A percentile compares a stretch with the other conserved stretches of the same genome.
Evolutionary conservation across 2,329 filamentous ascomycete genomes (phyloP).

Genomic region (Mollisia scopiformis): DNA sequence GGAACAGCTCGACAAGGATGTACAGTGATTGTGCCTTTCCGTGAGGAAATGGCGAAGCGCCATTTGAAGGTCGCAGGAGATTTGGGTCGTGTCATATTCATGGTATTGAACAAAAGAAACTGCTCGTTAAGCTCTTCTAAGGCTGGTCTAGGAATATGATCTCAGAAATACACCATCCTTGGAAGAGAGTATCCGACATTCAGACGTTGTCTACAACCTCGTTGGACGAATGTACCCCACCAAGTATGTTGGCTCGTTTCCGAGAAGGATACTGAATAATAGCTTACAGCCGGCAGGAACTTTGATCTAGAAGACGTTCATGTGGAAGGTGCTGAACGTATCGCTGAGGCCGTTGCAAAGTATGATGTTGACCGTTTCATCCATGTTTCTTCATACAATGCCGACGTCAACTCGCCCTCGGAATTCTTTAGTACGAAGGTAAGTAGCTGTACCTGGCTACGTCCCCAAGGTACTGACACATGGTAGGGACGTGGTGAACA

Average conservation of each 20-base stretch:
- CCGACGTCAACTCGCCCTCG: slow-evolving; percentile 75
- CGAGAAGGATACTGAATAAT: not conserved
- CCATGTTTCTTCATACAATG: slow-evolving; percentile 95
- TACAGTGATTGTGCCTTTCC: slow-evolving; percentile 89
- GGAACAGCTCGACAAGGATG: slow-evolving; percentile 83
- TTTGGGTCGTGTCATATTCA: slow-evolving; percentile 84
- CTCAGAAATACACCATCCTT: slow-evolving; percentile 93
- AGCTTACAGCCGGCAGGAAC: slow-evolving; percentile 65
- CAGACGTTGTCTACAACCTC: slow-evolving; percentile 96
- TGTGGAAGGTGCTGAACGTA: slow-evolving; percentile 88
- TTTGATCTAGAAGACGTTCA: slow-evolving; percentile 93
- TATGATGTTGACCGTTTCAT: slow-evolving; percentile 98
- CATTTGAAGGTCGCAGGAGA: slow-evolving; percentile 97
- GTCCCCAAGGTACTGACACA: not conserved
- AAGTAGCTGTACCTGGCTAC: slow-evolving; percentile 21
- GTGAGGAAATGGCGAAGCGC: slow-evolving; percentile 97
- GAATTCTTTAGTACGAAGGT: slow-evolving; percentile 94
- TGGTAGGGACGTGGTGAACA: slow-evolving; percentile 76
- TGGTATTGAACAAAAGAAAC: slow-evolving; percentile 54
- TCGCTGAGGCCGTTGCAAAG: slow-evolving; percentile 92
- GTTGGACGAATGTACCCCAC: slow-evolving; percentile 94
- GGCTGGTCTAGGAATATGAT: slow-evolving; percentile 76
- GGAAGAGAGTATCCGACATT: slow-evolving; percentile 95
- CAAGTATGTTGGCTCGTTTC: slow-evolving; percentile 63
- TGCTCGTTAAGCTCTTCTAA: not conserved